phyloP scores from a whole-genome alignment of 441 rosid genomes.

The Euphorbia schlechtendalii region DNA sequence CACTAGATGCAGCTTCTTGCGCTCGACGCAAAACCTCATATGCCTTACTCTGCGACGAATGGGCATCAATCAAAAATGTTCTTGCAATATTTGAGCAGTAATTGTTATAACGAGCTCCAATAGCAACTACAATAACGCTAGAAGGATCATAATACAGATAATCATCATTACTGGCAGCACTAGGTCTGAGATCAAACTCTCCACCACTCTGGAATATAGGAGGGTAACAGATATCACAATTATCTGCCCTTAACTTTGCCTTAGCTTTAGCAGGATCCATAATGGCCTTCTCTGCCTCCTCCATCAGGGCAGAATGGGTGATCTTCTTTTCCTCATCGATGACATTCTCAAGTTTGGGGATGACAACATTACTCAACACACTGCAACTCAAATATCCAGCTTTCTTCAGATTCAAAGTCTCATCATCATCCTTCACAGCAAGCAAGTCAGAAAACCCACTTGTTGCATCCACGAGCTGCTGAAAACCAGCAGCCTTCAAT shows the following conservation, averaged over 20 bases:
- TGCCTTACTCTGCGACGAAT: constrained; percentile 58
- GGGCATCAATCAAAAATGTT: constrained; percentile 74
- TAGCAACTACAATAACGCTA: constrained; percentile 64
- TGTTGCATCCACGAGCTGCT: constrained; percentile 38
- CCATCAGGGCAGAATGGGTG: constrained; percentile 70
- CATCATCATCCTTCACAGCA: constrained; percentile 59
- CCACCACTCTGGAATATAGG: constrained; percentile 95
- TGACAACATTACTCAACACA: constrained; percentile 67
- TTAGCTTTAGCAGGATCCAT: constrained; percentile 64
- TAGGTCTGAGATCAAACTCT: constrained; percentile 74
- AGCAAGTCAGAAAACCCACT: constrained; percentile 71
- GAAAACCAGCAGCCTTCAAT: constrained; percentile 38
- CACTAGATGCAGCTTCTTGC: constrained; percentile 64
- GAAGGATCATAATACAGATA: constrained; percentile 62
- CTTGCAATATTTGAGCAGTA: constrained; percentile 86
- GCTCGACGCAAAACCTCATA: constrained; percentile 81
- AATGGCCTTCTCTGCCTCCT: constrained; percentile 70
- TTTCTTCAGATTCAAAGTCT: constrained; percentile 57
- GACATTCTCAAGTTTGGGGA: constrained; percentile 71
- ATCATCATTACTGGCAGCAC: constrained; percentile 79
- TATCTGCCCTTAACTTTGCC: constrained; percentile 67
- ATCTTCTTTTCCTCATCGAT: constrained; percentile 86
- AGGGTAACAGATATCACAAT: constrained; percentile 85
- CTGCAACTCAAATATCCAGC: constrained; percentile 62
- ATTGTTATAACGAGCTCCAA: constrained; percentile 75